A percentile compares a stretch with the other conserved stretches of the same genome.
Conservation (phyloP, 441 rosid species). For the Gossypium trilobum region DNA sequence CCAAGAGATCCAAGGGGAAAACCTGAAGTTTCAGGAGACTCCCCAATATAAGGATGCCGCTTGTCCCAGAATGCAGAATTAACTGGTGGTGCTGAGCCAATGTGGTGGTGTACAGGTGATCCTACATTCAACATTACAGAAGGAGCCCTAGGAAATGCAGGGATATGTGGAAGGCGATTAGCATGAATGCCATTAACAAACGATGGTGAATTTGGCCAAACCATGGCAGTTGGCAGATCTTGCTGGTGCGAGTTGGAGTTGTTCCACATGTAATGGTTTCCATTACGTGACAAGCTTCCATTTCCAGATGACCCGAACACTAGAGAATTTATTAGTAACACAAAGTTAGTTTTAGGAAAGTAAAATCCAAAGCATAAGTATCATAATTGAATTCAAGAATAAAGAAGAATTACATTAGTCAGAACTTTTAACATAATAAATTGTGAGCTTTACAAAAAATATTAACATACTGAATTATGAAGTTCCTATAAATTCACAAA, state of each 20-base stretch:
- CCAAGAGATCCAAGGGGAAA: constrained; percentile 58
- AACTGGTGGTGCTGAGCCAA: constrained; percentile 60
- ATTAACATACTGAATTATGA: background rate
- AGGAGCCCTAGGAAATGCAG: constrained; percentile 46
- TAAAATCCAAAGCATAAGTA: background rate
- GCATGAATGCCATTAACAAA: constrained; percentile 37
- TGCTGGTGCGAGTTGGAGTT: constrained; percentile 44
- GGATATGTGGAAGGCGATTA: constrained; percentile 35
- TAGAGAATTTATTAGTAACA: constrained; percentile 21
- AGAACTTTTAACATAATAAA: background rate
- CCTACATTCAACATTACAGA: constrained; percentile 40
- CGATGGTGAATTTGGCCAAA: constrained; percentile 57
- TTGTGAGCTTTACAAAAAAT: background rate
- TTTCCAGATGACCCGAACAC: constrained; percentile 56
- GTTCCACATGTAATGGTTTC: constrained; percentile 43
- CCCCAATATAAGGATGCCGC: constrained; percentile 40
- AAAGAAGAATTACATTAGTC: background rate
- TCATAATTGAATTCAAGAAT: background rate
- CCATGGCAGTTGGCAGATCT: constrained; percentile 38
- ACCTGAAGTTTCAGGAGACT: constrained; percentile 51
- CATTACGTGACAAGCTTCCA: constrained; percentile 40
- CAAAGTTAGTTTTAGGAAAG: constrained; percentile 6
- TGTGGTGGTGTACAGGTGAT: constrained; percentile 52
- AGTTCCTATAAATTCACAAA: background rate
- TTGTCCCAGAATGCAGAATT: constrained; percentile 62